Evolutionary conservation across 345 rosid species (phyloP).

Genomic region (Arabis hirsuta): DNA sequence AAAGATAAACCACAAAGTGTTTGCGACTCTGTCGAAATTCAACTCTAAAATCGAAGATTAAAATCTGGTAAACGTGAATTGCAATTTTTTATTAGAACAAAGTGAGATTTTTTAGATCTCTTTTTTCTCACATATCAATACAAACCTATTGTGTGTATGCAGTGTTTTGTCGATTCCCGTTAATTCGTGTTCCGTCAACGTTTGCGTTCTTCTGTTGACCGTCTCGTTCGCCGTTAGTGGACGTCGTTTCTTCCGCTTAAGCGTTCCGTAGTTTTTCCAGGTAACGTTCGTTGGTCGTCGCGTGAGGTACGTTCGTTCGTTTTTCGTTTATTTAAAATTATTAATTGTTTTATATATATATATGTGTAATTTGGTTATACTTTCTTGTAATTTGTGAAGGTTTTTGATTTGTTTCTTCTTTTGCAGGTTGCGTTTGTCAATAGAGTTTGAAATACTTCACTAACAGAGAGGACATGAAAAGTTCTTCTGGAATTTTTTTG

Average conservation of each 20-base stretch:
- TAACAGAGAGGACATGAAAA: constrained; percentile 13
- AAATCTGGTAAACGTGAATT: background rate
- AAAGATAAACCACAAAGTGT: background rate
- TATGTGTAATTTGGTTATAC: background rate
- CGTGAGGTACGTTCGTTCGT: constrained; percentile 35
- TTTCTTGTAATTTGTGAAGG: background rate
- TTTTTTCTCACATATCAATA: background rate
- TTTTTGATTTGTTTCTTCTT: background rate
- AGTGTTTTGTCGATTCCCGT: constrained; percentile 25
- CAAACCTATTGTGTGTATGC: constrained; percentile 35
- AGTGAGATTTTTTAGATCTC: background rate
- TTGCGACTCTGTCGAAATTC: background rate
- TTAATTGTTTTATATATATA: background rate
- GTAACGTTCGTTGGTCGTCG: constrained; percentile 32
- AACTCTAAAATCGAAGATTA: constrained; percentile 16
- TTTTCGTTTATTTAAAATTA: background rate
- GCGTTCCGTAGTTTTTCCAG: constrained; percentile 26
- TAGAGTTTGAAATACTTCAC: constrained; percentile 12
- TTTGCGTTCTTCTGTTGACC: constrained; percentile 18
- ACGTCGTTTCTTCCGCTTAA: constrained; percentile 9
- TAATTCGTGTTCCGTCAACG: constrained; percentile 28
- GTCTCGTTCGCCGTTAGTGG: constrained; percentile 13
- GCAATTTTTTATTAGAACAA: background rate
- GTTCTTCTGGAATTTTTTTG: constrained; percentile 7
- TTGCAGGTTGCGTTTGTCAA: constrained; percentile 31